Base-by-base conservation (phyloP, 345 rosid genomes). In the Camelina hispida region DNA sequence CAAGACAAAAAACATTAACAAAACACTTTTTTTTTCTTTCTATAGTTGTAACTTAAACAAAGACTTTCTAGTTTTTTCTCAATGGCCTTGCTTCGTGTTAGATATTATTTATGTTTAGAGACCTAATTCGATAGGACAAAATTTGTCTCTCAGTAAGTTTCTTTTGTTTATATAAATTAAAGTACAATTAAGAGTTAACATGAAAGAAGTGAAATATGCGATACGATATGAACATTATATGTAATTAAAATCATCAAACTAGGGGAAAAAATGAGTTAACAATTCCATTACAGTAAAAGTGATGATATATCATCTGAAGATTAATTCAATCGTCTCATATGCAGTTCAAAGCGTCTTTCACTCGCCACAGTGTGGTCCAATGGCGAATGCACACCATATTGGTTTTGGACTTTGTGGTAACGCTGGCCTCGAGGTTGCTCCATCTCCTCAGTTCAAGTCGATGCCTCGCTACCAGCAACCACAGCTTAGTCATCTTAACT, bases 401-500 rank as follows among this genome's bases (percentile, higher is more conserved):
- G 90, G 87, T 10, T 83, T 92, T 47, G 86, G 87, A 22, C 72
- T 89, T 82, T 88, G 89, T 14, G 86, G 87, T 28, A 88, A 81
- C 56, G 85, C 87, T 52, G 96, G 92, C 64, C 87, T 87, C 4
- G 93, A 89, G 18, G 84, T 87, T 80, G 87, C 84, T 18, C 88
- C 90, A 6, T 81, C 87, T 16, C 76, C 93, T 89, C 83, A 47
- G 84, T 87, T 14, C 94, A 89, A 85, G 89, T 87, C 2, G 93
- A 96, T 75, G 81, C 91, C 25, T 34, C 1, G 37, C 37, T 91
- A 91, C 68, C 97, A 91, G 88, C 97, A 86, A 81, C 90, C 94
- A 22, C 96, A 86, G 78, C 73, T 91, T 83, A 87, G 96, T 62
- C 94, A 88, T 80, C 88, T 85, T 75, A 91, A 87, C 81, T 94